Evolutionary conservation across 2,329 filamentous ascomycete genomes (phyloP).

Genomic region (Pleomassaria siparia): DNA sequence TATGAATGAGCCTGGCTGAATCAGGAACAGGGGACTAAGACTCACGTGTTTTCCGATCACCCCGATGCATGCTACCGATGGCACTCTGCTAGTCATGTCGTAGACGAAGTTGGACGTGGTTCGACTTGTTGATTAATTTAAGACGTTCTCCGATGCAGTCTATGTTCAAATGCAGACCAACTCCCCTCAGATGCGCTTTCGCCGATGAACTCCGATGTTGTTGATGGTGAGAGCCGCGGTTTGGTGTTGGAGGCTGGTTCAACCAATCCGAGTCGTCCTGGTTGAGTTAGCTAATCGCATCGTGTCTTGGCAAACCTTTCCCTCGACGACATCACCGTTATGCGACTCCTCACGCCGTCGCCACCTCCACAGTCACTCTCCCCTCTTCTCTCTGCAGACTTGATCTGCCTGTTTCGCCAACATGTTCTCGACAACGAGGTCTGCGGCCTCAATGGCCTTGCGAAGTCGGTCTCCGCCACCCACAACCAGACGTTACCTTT

Average conservation of each 20-base stretch:
- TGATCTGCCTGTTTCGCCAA: constrained; percentile 38
- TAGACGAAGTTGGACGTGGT: neutral
- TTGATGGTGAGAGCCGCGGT: constrained; percentile 21
- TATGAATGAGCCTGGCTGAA: constrained; percentile 15
- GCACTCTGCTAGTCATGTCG: constrained; percentile 51
- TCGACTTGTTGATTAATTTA: neutral
- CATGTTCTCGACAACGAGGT: constrained; percentile 56
- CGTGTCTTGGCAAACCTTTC: constrained; percentile 22
- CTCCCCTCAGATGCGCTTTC: constrained; percentile 5
- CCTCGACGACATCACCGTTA: constrained; percentile 36
- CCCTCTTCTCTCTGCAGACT: constrained; percentile 37
- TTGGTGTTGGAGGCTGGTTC: constrained; percentile 2
- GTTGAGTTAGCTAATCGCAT: constrained; percentile 33
- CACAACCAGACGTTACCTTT: constrained; percentile 15
- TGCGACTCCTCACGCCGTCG: constrained; percentile 27
- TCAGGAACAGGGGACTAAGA: constrained; percentile 9
- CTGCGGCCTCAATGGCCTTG: constrained; percentile 56
- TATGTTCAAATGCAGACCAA: neutral
- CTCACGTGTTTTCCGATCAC: constrained; percentile 89
- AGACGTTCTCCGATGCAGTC: neutral
- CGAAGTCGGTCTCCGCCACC: constrained; percentile 49
- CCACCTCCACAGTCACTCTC: constrained; percentile 39
- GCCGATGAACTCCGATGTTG: constrained; percentile 26
- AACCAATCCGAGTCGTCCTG: constrained; percentile 35
- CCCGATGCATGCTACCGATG: constrained; percentile 89